Evolutionary conservation across 1,284 basidiomycete genomes (phyloP).

Genomic region (Lentinula novae-zelandiae): DNA sequence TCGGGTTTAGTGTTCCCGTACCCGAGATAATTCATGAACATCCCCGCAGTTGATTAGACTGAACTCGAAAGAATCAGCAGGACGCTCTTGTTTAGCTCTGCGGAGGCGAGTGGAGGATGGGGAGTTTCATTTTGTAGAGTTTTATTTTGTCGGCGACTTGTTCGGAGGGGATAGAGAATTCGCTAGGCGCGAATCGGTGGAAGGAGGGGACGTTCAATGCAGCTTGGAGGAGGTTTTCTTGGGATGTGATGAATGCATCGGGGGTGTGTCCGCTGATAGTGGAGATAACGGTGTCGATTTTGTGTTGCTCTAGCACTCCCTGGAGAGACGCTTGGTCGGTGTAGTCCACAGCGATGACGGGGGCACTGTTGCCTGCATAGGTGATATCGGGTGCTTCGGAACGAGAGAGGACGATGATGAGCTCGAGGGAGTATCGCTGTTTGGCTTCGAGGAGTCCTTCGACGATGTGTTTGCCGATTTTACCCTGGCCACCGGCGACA

Average conservation of each 20-base stretch:
- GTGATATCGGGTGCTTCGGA: too few species aligned
- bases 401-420: too few species aligned
- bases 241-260: background rate
- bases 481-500: too few species aligned
- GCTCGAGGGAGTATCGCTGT: too few species aligned
- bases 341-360: slow-evolving; percentile 10
- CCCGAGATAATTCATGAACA: slow-evolving; percentile 11
- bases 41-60: background rate
- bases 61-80: slow-evolving; percentile 1
- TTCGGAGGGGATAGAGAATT: background rate
- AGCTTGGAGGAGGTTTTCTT: slow-evolving; percentile 8
- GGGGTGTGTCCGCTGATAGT: background rate
- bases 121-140: background rate
- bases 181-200: slow-evolving; percentile 8
- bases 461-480: too few species aligned
- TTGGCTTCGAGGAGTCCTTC: too few species aligned
- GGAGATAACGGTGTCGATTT: slow-evolving; percentile 10
- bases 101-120: slow-evolving; percentile 2
- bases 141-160: too few species aligned
- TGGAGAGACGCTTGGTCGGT: background rate
- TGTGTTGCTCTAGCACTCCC: background rate
- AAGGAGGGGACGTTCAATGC: slow-evolving; percentile 4
- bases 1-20: slow-evolving; percentile 10
- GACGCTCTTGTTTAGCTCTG: background rate
- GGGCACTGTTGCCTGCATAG: background rate